Evolutionary conservation across 2,329 filamentous ascomycete genomes (phyloP).

Genomic region (Dendryphion nanum): DNA sequence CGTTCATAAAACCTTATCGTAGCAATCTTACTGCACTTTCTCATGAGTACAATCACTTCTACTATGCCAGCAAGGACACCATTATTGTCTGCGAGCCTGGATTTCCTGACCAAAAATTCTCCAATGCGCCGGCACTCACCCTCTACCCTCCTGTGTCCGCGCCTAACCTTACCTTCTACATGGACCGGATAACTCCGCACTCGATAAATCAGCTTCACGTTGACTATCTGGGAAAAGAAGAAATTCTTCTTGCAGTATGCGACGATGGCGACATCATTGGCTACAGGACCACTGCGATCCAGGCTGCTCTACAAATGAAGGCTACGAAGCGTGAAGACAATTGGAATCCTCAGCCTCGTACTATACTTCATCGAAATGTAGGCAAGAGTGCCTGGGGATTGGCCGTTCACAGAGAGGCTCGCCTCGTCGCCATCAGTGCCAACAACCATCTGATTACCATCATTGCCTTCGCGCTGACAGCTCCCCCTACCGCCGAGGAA

Average conservation of each 20-base stretch:
- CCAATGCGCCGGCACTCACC: slow-evolving; percentile 35
- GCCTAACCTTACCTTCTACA: slow-evolving; percentile 17
- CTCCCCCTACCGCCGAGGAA: too few species aligned
- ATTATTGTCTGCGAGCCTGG: slow-evolving; percentile 46
- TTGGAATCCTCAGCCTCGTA: slow-evolving; percentile 35
- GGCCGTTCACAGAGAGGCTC: slow-evolving; percentile 75
- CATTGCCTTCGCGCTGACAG: slow-evolving; percentile 59
- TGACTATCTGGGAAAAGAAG: slow-evolving; percentile 45
- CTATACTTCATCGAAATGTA: slow-evolving; percentile 76
- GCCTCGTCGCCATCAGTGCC: slow-evolving; percentile 80
- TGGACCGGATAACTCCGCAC: slow-evolving; percentile 41
- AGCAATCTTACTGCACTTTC: slow-evolving; percentile 49
- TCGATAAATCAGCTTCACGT: slow-evolving; percentile 46
- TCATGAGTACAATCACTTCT: slow-evolving; percentile 48
- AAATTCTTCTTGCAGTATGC: slow-evolving; percentile 53
- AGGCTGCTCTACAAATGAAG: slow-evolving; percentile 18
- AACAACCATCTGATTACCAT: slow-evolving; percentile 65
- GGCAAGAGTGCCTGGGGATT: slow-evolving; percentile 83
- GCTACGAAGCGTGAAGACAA: slow-evolving; percentile 1
- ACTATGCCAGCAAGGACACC: slow-evolving; percentile 42
- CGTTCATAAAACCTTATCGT: slow-evolving; percentile 36
- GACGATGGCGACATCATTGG: slow-evolving; percentile 57
- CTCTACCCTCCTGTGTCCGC: slow-evolving; percentile 39
- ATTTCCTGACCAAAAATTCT: slow-evolving; percentile 43
- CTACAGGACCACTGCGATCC: slow-evolving; percentile 35